These are phyloP conservation scores for Ceratobasidium sp. DNA, from an alignment of 1,284 basidiomycete species.

Conservation along the genomic window DNA sequence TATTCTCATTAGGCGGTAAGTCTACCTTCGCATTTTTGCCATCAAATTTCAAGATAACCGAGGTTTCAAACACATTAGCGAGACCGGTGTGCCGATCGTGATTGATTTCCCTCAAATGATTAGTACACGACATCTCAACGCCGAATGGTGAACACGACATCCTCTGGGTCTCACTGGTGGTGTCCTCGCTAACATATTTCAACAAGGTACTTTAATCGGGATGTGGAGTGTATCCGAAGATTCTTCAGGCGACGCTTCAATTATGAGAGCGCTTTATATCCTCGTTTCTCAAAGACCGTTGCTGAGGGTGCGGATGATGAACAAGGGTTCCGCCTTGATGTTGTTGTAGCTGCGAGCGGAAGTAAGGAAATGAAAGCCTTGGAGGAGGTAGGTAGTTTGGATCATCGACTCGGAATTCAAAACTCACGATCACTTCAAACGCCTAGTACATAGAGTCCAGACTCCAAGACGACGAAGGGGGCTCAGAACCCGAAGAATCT, in stretches of 20 bases:
- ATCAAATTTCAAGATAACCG: background rate
- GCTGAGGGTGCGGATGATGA: constrained; percentile 43
- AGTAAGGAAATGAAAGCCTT: constrained; percentile 80
- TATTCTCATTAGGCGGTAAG: constrained; percentile 71
- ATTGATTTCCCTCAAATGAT: constrained; percentile 99
- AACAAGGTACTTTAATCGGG: constrained; percentile 94
- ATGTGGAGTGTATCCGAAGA: constrained; percentile 93
- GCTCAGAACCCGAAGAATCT: background rate
- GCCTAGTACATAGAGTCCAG: constrained; percentile 71
- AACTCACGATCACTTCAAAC: constrained; percentile 40
- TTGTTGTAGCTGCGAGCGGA: constrained; percentile 87
- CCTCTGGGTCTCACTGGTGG: constrained; percentile 34
- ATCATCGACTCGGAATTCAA: constrained; percentile 38
- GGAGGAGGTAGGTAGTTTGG: constrained; percentile 69
- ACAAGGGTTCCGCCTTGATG: constrained; percentile 74
- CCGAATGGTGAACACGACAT: constrained; percentile 84
- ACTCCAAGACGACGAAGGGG: constrained; percentile 16
- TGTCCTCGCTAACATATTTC: constrained; percentile 40
- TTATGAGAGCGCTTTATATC: constrained; percentile 90
- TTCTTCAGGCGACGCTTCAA: constrained; percentile 94
- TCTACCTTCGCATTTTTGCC: background rate
- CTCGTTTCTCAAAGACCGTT: constrained; percentile 69
- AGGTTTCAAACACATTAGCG: constrained; percentile 52
- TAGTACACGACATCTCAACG: constrained; percentile 94
- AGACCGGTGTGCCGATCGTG: constrained; percentile 81